Percentiles rank a stretch among this genome's conserved stretches.
Conservation (phyloP, 2,329 filamentous ascomycete genomes). For the Cephalotrichum gorgonifer region DNA sequence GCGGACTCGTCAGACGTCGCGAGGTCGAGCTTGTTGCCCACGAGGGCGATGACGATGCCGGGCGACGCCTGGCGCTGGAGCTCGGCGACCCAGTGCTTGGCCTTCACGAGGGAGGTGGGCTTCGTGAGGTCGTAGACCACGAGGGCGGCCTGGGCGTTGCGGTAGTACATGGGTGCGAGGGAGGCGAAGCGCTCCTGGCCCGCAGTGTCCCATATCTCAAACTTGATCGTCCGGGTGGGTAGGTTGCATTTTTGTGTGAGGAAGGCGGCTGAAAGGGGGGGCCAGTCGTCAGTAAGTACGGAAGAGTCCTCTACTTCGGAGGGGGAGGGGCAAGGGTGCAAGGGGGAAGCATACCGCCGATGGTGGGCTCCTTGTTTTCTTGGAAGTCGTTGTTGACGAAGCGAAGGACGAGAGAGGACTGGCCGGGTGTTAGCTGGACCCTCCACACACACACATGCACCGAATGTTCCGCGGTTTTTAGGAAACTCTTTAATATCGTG, state of each 20-base stretch:
- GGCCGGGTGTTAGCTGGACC: constrained; percentile 12
- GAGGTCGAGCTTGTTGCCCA: constrained; percentile 94
- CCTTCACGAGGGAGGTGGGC: constrained; percentile 87
- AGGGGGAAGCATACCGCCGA: constrained; percentile 61
- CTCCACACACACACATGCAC: too few relatives aligned
- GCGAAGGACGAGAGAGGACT: constrained; percentile 94
- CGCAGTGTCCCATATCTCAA: constrained; percentile 97
- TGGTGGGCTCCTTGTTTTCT: constrained; percentile 98
- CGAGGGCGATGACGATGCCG: constrained; percentile 92
- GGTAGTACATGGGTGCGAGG: constrained; percentile 98
- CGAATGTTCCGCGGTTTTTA: too few relatives aligned
- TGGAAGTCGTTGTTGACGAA: constrained; percentile 99
- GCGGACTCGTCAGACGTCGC: constrained; percentile 47
- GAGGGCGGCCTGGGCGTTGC: constrained; percentile 93
- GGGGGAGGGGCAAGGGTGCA: neutral
- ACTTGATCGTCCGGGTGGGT: constrained; percentile 82
- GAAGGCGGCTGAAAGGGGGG: constrained; percentile 77
- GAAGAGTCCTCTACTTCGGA: neutral
- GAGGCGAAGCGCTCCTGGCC: constrained; percentile 96
- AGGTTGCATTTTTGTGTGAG: constrained; percentile 98
- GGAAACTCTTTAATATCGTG: too few relatives aligned
- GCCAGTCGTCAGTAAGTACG: constrained; percentile 4
- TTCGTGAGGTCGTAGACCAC: constrained; percentile 99
- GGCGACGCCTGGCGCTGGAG: constrained; percentile 92
- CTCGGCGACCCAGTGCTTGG: constrained; percentile 97